These are phyloP conservation scores for Dysphania ambrosioides DNA, from an alignment of 148 eudicot genomes.

Conservation along the genomic window DNA sequence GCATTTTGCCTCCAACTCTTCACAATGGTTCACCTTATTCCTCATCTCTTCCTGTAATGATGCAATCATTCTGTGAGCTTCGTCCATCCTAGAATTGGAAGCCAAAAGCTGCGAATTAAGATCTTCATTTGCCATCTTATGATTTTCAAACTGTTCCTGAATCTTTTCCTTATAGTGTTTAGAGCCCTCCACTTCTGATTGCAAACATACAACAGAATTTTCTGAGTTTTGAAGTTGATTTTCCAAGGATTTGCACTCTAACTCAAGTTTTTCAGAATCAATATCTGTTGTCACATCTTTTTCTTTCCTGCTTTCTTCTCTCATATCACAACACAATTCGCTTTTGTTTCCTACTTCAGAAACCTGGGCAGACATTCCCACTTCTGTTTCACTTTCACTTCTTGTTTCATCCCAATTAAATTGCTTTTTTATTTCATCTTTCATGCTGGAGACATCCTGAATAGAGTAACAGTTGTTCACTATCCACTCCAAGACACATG, in stretches of 20 bases:
- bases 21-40: conserved; percentile 29
- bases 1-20: conserved; percentile 48
- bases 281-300: conserved; percentile 23
- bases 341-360: conserved; percentile 4
- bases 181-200: conserved; percentile 37
- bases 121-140: conserved; percentile 41
- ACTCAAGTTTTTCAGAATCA: conserved; percentile 30
- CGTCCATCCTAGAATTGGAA: conserved; percentile 36
- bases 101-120: conserved; percentile 43
- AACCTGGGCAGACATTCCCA: conserved; percentile 23
- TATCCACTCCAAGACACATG: conserved; percentile 63
- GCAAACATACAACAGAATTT: conserved; percentile 30
- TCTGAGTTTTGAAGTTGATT: conserved; percentile 39
- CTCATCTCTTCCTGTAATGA: conserved; percentile 42
- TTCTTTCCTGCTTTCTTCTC: conserved; percentile 26
- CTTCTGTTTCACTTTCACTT: conserved; percentile 54
- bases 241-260: conserved; percentile 31
- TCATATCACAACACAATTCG: conserved; percentile 4
- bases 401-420: conserved; percentile 57
- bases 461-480: conserved; percentile 71
- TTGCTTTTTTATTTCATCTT: conserved; percentile 51
- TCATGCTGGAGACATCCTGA: conserved; percentile 77
- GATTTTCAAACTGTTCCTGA: conserved; percentile 39
- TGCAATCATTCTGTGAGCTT: conserved; percentile 35
- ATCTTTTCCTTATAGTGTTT: conserved; percentile 32